Evolutionary conservation across 2,329 filamentous ascomycete genomes (phyloP).

Genomic region (Colletotrichum musicola): DNA sequence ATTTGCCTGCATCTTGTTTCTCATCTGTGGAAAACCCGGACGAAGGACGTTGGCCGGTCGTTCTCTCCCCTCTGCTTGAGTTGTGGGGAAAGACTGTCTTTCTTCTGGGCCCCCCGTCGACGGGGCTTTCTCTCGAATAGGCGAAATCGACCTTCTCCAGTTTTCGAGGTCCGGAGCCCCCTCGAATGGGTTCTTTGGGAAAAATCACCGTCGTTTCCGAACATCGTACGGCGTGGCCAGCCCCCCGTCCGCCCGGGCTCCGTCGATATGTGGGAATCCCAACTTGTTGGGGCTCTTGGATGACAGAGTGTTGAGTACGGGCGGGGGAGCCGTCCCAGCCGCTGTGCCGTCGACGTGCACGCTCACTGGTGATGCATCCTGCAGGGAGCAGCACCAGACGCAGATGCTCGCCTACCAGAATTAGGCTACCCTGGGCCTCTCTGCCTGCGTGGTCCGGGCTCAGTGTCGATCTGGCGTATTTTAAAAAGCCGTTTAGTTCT

Average conservation of each 20-base stretch:
- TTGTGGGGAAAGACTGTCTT: neutral
- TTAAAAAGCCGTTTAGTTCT: no score
- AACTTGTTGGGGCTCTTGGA: slow-evolving; percentile 32
- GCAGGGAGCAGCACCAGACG: slow-evolving; percentile 15
- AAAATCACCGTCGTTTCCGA: slow-evolving; percentile 22
- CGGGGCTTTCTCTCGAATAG: neutral
- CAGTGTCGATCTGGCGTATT: no score
- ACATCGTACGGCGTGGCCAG: slow-evolving; percentile 20
- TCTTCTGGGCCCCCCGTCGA: neutral
- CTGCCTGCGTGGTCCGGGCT: neutral
- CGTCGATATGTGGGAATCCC: slow-evolving; percentile 24
- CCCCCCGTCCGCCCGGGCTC: slow-evolving; percentile 8
- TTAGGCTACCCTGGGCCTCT: slow-evolving; percentile 9
- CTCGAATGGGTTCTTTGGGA: slow-evolving; percentile 16
- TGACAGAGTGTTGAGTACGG: slow-evolving; percentile 33
- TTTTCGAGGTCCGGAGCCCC: slow-evolving; percentile 6
- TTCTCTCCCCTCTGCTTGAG: no score
- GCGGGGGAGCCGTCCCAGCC: slow-evolving; percentile 16
- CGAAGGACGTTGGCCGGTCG: neutral
- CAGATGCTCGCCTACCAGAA: slow-evolving; percentile 10
- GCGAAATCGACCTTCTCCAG: neutral
- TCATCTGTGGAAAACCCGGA: slow-evolving; percentile 11
- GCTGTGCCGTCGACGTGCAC: slow-evolving; percentile 8
- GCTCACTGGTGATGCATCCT: slow-evolving; percentile 12
- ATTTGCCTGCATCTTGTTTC: neutral